Conservation (phyloP, 306 rosid genomes). For the Betula pendula region DNA sequence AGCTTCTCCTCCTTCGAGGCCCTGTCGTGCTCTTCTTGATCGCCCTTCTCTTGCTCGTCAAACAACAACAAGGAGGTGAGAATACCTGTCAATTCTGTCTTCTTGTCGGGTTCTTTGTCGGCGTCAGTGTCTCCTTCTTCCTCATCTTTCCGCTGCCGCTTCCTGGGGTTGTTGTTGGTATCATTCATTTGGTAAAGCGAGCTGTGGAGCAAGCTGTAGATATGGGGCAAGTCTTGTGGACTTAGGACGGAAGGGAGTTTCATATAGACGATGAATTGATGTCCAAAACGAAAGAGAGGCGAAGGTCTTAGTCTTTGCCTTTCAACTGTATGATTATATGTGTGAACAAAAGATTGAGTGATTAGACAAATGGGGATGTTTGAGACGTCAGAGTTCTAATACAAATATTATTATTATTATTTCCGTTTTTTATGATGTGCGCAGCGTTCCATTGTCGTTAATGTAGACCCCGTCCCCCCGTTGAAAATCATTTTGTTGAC, state of each 20-base stretch:
- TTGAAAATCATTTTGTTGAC: not conserved
- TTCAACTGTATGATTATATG: slow-evolving; percentile 12
- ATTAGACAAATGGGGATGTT: not conserved
- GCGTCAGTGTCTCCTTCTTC: slow-evolving; percentile 25
- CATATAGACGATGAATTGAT: slow-evolving; percentile 16
- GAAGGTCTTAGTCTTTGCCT: not conserved
- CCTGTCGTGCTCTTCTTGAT: slow-evolving; percentile 39
- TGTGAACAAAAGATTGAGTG: slow-evolving; percentile 25
- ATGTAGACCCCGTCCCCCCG: not conserved
- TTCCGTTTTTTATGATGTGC: not conserved
- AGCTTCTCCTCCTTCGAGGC: slow-evolving; percentile 49
- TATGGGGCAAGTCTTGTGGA: slow-evolving; percentile 23
- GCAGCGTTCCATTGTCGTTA: not conserved
- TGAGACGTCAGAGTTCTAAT: not conserved
- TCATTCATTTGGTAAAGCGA: slow-evolving; percentile 43
- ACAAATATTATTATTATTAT: not conserved
- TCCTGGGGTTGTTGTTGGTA: slow-evolving; percentile 24
- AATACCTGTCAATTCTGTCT: slow-evolving; percentile 54
- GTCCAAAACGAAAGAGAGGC: not conserved
- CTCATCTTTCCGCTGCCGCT: slow-evolving; percentile 32
- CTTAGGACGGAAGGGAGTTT: not conserved
- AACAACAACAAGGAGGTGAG: slow-evolving; percentile 52
- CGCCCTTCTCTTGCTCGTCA: slow-evolving; percentile 62
- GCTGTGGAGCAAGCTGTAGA: slow-evolving; percentile 18
- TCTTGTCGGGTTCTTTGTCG: slow-evolving; percentile 27